Evolutionary conservation across 495 filamentous ascomycete genomes (phyloP).

Genomic region (Podospora didyma): DNA sequence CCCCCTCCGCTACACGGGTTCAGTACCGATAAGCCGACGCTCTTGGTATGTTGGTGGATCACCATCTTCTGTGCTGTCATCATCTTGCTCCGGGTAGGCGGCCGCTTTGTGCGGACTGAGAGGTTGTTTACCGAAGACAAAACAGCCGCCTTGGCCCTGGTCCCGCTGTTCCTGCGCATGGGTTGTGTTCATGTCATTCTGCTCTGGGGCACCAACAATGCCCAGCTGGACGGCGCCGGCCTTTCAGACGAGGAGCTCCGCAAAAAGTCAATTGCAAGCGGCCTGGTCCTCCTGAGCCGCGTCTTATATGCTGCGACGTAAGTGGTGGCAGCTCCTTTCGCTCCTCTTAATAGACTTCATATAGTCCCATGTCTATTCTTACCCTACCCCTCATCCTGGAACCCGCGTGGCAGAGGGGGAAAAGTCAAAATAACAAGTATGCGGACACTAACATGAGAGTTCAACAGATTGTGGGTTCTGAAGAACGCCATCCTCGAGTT

Average conservation of each 20-base stretch:
- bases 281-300: conserved; percentile 60
- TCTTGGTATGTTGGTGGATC: conserved; percentile 94
- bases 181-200: conserved; percentile 81
- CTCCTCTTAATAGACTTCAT: not conserved
- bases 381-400: not conserved
- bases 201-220: conserved; percentile 85
- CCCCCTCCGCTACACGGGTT: conserved; percentile 56
- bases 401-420: not conserved
- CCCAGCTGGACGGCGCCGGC: conserved; percentile 33
- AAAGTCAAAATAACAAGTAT: not conserved
- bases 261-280: conserved; percentile 56
- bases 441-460: not conserved
- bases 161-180: conserved; percentile 81
- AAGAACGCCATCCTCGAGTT: conserved; percentile 91
- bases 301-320: conserved; percentile 69
- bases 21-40: conserved; percentile 64
- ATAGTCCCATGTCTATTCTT: not conserved
- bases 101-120: conserved; percentile 78
- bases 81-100: conserved; percentile 70
- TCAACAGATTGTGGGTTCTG: conserved; percentile 76
- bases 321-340: conserved; percentile 27
- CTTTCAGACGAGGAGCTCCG: conserved; percentile 45
- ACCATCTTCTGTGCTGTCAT: conserved; percentile 76
- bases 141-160: conserved; percentile 71
- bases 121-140: conserved; percentile 83